These are phyloP conservation scores for Pichia gijzeniarum DNA, from an alignment of 805 yeast genomes.

Conservation along the genomic window DNA sequence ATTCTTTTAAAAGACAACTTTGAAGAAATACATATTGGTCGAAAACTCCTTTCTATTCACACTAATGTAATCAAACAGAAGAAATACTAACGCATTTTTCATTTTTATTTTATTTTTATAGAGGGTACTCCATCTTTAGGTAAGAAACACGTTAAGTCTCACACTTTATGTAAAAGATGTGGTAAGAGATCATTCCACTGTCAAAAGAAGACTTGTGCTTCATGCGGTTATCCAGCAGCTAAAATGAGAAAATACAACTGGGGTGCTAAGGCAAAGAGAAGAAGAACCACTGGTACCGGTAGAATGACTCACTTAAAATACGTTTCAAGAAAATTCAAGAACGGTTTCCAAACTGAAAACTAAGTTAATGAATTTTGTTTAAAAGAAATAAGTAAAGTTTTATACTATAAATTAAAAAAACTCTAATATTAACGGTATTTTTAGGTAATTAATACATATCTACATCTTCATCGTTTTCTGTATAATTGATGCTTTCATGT, in stretches of 20 bases:
- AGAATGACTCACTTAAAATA: constrained; percentile 97
- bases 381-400: background rate
- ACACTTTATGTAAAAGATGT: constrained; percentile 98
- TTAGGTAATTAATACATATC: constrained; percentile 6
- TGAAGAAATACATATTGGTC: too few species aligned
- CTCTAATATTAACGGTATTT: constrained; percentile 1
- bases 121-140: constrained; percentile 99
- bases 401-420: background rate
- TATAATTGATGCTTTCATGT: constrained; percentile 56
- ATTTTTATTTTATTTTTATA: constrained; percentile 26
- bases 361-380: constrained; percentile 2
- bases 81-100: constrained; percentile 8
- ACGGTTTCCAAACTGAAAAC: constrained; percentile 82
- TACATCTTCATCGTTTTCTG: constrained; percentile 19
- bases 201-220: constrained; percentile 98
- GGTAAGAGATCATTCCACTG: constrained; percentile 98
- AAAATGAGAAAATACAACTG: constrained; percentile 98
- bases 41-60: too few species aligned
- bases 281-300: constrained; percentile 99
- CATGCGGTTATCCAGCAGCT: constrained; percentile 99
- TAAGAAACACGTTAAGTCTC: constrained; percentile 99
- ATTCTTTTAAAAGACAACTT: too few species aligned
- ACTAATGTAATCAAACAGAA: background rate
- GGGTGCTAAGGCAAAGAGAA: constrained; percentile 99
- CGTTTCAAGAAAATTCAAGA: constrained; percentile 97